Conservation (phyloP, 768 basidiomycete genomes). For the Tulasnella sp. region DNA sequence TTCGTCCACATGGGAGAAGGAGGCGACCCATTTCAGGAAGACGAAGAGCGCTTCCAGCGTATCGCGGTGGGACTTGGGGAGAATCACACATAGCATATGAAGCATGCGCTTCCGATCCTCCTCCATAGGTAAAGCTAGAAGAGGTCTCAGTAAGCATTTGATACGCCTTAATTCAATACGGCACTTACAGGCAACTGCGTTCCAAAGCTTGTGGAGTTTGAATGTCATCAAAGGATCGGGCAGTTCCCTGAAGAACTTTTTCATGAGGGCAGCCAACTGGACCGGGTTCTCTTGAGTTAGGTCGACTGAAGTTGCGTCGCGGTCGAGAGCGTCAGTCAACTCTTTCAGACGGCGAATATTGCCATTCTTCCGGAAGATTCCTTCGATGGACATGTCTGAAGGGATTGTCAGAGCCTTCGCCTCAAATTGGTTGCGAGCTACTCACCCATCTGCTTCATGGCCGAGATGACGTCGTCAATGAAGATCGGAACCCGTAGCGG, state of each 20-base stretch:
- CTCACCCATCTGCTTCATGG: conserved; percentile 98
- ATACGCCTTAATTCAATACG: not conserved
- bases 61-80: conserved; percentile 91
- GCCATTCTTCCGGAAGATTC: conserved; percentile 96
- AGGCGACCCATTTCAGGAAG: conserved; percentile 99
- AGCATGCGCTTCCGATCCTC: conserved; percentile 72
- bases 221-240: conserved; percentile 95
- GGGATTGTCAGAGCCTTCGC: conserved; percentile 1
- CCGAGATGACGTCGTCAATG: conserved; percentile 94
- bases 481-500: conserved; percentile 89
- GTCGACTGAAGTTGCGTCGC: conserved; percentile 87
- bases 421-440: conserved; percentile 12
- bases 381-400: conserved; percentile 96
- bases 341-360: conserved; percentile 91
- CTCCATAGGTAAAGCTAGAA: conserved; percentile 60
- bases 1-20: conserved; percentile 95
- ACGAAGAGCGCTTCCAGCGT: conserved; percentile 97
- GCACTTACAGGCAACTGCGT: conserved; percentile 74
- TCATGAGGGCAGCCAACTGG: conserved; percentile 89
- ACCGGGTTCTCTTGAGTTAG: conserved; percentile 92
- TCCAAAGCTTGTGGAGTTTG: conserved; percentile 80
- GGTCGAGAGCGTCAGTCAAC: conserved; percentile 83
- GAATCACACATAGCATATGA: conserved; percentile 71
- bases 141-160: too few relatives aligned
- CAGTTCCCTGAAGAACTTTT: conserved; percentile 92